A percentile compares a stretch with the other conserved stretches of the same genome.
Evolutionary conservation across 2,329 filamentous ascomycete genomes (phyloP).

Genomic region (Macrophomina phaseolina): DNA sequence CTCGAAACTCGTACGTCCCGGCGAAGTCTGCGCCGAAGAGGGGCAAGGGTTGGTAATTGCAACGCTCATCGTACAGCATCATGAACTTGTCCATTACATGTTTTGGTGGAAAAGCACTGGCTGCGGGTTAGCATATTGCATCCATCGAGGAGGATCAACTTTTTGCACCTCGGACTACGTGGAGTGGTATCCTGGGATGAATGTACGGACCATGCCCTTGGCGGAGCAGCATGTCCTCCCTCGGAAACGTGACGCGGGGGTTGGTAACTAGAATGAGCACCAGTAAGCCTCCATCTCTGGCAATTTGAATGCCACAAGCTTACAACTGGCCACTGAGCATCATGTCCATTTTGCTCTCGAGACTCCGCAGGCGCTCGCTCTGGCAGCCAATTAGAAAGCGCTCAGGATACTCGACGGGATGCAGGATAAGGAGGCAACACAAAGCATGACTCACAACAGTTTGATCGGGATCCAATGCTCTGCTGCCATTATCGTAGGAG

Average conservation of each 20-base stretch:
- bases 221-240: background rate
- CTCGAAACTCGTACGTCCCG: background rate
- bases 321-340: slow-evolving; percentile 9
- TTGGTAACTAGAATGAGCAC: background rate
- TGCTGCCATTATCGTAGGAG: background rate
- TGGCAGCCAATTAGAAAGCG: background rate
- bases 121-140: background rate
- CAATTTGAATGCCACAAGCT: no score
- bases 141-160: no score
- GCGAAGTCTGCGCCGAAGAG: background rate
- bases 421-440: background rate
- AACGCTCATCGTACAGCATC: background rate
- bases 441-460: background rate
- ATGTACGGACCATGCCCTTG: background rate
- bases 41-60: slow-evolving; percentile 13
- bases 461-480: background rate
- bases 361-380: slow-evolving; percentile 12
- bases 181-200: background rate
- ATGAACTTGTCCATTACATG: background rate
- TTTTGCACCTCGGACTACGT: background rate
- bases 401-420: background rate
- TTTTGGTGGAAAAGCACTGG: background rate
- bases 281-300: no score
- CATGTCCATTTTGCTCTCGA: slow-evolving; percentile 20
- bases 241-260: background rate